Evolutionary conservation across 495 filamentous ascomycete genomes (phyloP), one percentile per base, ranked within the genome.

Genomic region (Xylaria acuta): DNA sequence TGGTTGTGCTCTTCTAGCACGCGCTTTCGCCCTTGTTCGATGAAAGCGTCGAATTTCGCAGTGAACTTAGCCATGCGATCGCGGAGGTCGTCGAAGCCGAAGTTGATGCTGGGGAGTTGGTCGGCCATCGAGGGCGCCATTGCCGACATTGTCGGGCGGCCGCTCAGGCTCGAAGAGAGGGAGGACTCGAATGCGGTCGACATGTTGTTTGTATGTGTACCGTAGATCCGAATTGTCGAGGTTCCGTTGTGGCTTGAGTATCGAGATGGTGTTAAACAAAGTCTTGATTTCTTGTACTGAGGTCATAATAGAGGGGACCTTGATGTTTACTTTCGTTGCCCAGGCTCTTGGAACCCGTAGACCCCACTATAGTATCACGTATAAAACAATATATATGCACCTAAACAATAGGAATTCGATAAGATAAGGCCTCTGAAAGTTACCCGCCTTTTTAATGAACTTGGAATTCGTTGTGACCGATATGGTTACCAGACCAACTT

Each of bases 31-130:
- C 94, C 93, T 69, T 91, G 89, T 73, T 97, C 94, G 75, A 99
- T 98, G 77, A 98, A 98, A 8, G 90, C 90, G 77, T 98, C 96
- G 75, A 99, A 99, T 69, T 88, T 92, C 12, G 89, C 89, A 0
- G 94, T 98, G 80, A 99, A 99, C 64, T 92, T 92, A 36, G 92
- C 90, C 95, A 99, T 98, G 82, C 94, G 91, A 74, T 94, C 93
- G 81, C 95, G 95, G 72, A 99, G 85, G 72, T 97, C 94, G 71
- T 98, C 95, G 82, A 98, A 98, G 70, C 94, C 94, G 81, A 98
- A 98, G 82, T 96, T 94, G 82, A 97, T 92, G 80, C 85, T 93
- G 47, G 96, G 96, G 11, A 98, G 89, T 16, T 90, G 90, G 80
- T 96, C 93, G 45, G 93, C 93, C 79, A 88, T 81, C 27, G 86